phyloP scores from a whole-genome alignment of 192 early-diverging fungal genomes.

The Dimargaris cristalligena region DNA sequence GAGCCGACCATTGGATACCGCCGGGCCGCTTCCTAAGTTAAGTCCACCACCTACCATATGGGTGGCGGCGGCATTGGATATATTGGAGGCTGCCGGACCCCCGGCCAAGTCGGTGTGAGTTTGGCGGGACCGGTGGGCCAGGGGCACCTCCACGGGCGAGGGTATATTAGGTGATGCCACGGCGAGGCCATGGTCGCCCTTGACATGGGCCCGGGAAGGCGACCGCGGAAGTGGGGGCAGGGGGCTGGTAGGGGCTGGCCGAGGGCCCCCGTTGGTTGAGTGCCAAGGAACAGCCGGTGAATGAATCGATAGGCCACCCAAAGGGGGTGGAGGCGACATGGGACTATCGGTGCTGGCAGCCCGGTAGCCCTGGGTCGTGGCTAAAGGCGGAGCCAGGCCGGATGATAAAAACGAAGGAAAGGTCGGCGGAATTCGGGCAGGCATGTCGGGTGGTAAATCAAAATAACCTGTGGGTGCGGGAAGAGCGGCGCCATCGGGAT shows the following conservation, averaged over 20 bases:
- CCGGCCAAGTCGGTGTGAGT: neutral
- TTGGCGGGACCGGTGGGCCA: neutral
- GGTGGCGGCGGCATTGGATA: too few species aligned
- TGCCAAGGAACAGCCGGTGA: too few species aligned
- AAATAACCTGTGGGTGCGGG: neutral
- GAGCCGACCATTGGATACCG: too few species aligned
- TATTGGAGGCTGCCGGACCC: too few species aligned
- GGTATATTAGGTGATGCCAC: neutral
- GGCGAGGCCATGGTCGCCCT: neutral
- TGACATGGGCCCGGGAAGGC: neutral
- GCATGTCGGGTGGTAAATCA: neutral
- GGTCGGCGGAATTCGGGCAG: slow-evolving; percentile 1
- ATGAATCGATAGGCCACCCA: too few species aligned
- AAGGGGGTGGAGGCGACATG: too few species aligned
- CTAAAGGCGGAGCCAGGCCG: too few species aligned
- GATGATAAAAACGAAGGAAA: too few species aligned
- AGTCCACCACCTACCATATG: too few species aligned
- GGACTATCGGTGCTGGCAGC: too few species aligned
- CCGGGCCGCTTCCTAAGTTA: too few species aligned
- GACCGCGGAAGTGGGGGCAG: neutral
- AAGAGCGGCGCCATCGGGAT: neutral
- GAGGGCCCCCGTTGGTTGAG: neutral
- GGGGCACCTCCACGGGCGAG: neutral
- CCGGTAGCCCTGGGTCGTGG: too few species aligned
- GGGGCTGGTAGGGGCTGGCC: neutral